Percentiles rank a stretch among this genome's conserved stretches.
These are phyloP conservation scores for Russula earlei DNA, from an alignment of 768 basidiomycete species.

Conservation along the genomic window DNA sequence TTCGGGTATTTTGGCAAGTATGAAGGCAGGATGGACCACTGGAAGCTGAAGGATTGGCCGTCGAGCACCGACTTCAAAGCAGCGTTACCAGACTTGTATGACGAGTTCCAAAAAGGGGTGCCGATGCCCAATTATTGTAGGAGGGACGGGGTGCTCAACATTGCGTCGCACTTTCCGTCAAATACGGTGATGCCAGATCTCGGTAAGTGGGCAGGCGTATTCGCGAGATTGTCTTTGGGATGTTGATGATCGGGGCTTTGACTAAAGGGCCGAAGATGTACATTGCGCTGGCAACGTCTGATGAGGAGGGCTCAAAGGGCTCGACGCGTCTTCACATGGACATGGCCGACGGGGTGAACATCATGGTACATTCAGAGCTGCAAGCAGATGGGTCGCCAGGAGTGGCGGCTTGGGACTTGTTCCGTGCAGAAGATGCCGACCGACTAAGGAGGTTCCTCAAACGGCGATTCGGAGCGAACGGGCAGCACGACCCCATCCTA, in stretches of 20 bases:
- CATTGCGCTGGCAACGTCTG: slow-evolving; percentile 64
- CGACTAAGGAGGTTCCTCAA: slow-evolving; percentile 67
- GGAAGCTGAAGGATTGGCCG: slow-evolving; percentile 95
- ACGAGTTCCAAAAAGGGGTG: slow-evolving; percentile 74
- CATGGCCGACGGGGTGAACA: slow-evolving; percentile 82
- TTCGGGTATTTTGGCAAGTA: slow-evolving; percentile 71
- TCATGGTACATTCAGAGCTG: slow-evolving; percentile 66
- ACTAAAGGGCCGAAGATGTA: slow-evolving; percentile 44
- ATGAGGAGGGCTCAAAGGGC: slow-evolving; percentile 56
- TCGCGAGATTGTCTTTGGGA: not conserved
- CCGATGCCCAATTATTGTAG: slow-evolving; percentile 88
- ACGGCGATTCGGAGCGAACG: slow-evolving; percentile 47
- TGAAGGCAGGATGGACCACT: slow-evolving; percentile 42
- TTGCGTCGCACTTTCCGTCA: slow-evolving; percentile 81
- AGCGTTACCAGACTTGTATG: slow-evolving; percentile 75
- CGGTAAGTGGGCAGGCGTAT: slow-evolving; percentile 35
- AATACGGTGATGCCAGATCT: slow-evolving; percentile 76
- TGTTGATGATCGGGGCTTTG: not conserved
- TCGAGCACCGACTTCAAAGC: slow-evolving; percentile 76
- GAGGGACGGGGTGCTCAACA: slow-evolving; percentile 79
- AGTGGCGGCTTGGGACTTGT: slow-evolving; percentile 89
- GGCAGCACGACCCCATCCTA: slow-evolving; percentile 79
- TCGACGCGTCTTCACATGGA: slow-evolving; percentile 86
- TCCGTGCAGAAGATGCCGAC: slow-evolving; percentile 70
- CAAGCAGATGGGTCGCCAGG: slow-evolving; percentile 55